Percentiles rank a stretch among this genome's conserved stretches.
phyloP scores from a whole-genome alignment of 805 yeast genomes.

The Starmerella kuoi region DNA sequence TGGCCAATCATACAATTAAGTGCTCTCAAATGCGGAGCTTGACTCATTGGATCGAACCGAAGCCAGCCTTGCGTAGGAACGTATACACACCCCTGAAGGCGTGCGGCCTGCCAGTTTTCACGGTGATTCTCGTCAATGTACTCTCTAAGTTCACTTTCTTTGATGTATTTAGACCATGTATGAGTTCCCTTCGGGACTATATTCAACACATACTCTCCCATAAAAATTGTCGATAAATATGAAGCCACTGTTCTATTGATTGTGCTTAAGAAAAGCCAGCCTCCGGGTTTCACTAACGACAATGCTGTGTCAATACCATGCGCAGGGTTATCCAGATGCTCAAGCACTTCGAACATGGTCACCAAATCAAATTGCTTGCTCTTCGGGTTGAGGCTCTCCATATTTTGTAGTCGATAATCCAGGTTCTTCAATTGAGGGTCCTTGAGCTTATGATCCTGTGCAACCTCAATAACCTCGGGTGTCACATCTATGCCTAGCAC shows the following conservation, averaged over 20 bases:
- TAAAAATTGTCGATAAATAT: conserved; percentile 83
- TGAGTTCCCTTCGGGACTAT: conserved; percentile 94
- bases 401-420: conserved; percentile 45
- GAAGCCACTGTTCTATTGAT: conserved; percentile 79
- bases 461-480: conserved; percentile 68
- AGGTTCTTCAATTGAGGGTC: conserved; percentile 60
- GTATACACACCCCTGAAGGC: conserved; percentile 67
- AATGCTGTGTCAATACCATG: conserved; percentile 59
- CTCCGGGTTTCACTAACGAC: conserved; percentile 59
- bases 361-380: conserved; percentile 49
- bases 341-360: conserved; percentile 88
- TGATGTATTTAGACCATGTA: conserved; percentile 71
- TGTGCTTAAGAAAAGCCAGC: conserved; percentile 77
- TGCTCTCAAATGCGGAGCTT: not conserved
- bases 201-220: conserved; percentile 68
- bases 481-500: conserved; percentile 84
- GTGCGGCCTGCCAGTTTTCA: conserved; percentile 43
- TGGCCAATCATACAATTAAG: conserved; percentile 28
- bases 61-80: conserved; percentile 80
- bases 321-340: conserved; percentile 82
- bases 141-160: conserved; percentile 54
- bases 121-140: conserved; percentile 42
- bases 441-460: conserved; percentile 47
- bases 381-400: conserved; percentile 42
- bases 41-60: conserved; percentile 35